Evolutionary conservation across 805 yeast species (phyloP).

Genomic region (Cyberlindnera euphorbiae): DNA sequence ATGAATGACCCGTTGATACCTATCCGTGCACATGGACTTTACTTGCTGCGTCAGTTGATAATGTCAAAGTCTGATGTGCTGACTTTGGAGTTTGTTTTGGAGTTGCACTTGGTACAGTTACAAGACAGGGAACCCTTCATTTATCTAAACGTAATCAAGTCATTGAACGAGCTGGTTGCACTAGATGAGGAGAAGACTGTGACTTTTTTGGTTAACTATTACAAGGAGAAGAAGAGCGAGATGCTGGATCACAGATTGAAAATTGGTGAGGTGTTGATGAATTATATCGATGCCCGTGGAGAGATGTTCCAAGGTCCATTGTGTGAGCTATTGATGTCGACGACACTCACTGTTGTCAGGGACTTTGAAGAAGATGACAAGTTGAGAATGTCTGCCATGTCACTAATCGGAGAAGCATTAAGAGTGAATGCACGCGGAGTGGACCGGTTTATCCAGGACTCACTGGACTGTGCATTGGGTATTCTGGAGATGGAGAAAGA

Average conservation of each 20-base stretch:
- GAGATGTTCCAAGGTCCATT: slow-evolving; percentile 42
- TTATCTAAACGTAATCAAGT: slow-evolving; percentile 79
- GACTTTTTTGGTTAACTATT: slow-evolving; percentile 35
- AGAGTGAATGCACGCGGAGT: slow-evolving; percentile 55
- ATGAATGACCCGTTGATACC: slow-evolving; percentile 80
- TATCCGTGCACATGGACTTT: slow-evolving; percentile 80
- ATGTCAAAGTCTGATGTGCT: slow-evolving; percentile 47
- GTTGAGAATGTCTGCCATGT: slow-evolving; percentile 81
- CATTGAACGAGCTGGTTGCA: slow-evolving; percentile 58
- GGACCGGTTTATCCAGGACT: slow-evolving; percentile 41
- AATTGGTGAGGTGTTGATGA: slow-evolving; percentile 74
- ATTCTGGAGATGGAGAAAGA: slow-evolving; percentile 59
- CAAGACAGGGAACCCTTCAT: slow-evolving; percentile 82
- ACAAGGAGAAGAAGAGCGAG: slow-evolving; percentile 20
- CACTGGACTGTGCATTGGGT: slow-evolving; percentile 75
- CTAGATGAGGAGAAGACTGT: slow-evolving; percentile 35
- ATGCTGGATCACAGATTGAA: slow-evolving; percentile 42
- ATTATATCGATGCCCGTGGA: slow-evolving; percentile 48
- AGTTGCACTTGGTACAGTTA: slow-evolving; percentile 59
- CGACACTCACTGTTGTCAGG: slow-evolving; percentile 39
- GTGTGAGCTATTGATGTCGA: slow-evolving; percentile 39
- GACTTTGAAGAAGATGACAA: slow-evolving; percentile 44
- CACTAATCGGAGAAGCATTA: slow-evolving; percentile 72
- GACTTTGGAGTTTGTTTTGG: slow-evolving; percentile 47
- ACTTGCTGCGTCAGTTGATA: slow-evolving; percentile 52